Base-by-base conservation (phyloP, 108 stramenopile species). In the Cyclotella baltica region DNA sequence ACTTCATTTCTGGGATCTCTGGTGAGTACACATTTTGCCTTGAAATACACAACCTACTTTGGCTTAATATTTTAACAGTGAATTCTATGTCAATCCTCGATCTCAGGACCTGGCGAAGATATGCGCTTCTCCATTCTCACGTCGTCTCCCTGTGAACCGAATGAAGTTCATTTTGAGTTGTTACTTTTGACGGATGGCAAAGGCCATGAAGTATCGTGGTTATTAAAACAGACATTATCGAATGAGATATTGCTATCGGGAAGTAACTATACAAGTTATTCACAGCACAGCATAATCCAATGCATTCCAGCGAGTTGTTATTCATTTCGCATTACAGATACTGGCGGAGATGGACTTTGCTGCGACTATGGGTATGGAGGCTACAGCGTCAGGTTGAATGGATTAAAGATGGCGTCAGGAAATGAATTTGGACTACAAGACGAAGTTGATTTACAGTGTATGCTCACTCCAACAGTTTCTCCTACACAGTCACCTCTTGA, bases 291-390 rank as follows among this genome's bases (percentile, higher is more conserved):
- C 13, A 30, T 51, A 18, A 64, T 38, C 2, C 31, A 48, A 62
- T 83, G 81, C 16, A 36, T 83, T 28, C 77, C 81, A 48, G 48
- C 64, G n/a, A 51, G 28, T 23, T 78, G 77, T 30, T 83, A 83
- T 35, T 78, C 77, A 0, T 83, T 83, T 22, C 20, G 22, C 13
- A 78, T 83, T 31, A 50, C 22, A 10, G 76, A 73, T 55, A 11
- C 62, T 36, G 81, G 81, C 1, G 72, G 63, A 37, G 81, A 83
- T 74, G 81, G 77, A 18, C 34, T 83, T 5, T 83, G 81, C 35
- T 83, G 81, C 18, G 38, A 36, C 31, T 48, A 46, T 40, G 71
- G 81, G 15, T n/a, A 15, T 19, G 81, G 81, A 62, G 56, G 72
- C 4, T 82, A 73, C 52, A 77, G 69, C 25, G 58, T 78, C 16